These are phyloP conservation scores for Penicillium longicatenatum DNA, from an alignment of 495 filamentous ascomycete genomes.

Conservation along the genomic window DNA sequence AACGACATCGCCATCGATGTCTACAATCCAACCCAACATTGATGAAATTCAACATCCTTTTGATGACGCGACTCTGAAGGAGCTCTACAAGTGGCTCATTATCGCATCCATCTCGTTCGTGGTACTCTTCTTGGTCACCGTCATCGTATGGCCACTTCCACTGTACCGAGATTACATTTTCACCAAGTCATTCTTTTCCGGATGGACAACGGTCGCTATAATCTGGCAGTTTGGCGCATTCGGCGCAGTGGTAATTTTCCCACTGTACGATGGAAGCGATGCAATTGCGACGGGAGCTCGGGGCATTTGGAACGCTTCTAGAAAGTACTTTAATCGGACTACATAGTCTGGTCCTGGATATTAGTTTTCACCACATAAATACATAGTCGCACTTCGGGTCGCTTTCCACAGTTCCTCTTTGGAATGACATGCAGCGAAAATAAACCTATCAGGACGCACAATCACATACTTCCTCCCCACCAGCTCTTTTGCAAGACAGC, in stretches of 20 bases:
- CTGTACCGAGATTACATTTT: constrained; percentile 49
- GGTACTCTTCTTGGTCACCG: constrained; percentile 40
- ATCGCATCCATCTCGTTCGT: constrained; percentile 45
- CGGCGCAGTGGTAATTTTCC: constrained; percentile 45
- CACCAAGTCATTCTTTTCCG: constrained; percentile 46
- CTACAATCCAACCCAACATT: constrained; percentile 9
- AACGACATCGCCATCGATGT: not conserved
- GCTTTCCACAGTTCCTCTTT: not conserved
- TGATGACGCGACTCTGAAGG: constrained; percentile 29
- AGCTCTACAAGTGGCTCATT: constrained; percentile 37
- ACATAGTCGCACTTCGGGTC: not conserved
- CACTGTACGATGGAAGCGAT: constrained; percentile 47
- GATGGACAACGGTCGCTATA: constrained; percentile 48
- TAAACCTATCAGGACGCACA: too few species aligned
- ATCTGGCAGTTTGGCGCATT: constrained; percentile 50
- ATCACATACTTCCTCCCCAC: too few species aligned
- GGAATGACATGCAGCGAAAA: too few species aligned
- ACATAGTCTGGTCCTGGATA: not conserved
- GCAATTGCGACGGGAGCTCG: constrained; percentile 30
- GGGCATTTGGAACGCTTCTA: constrained; percentile 29
- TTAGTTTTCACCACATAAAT: not conserved
- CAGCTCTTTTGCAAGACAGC: constrained; percentile 2
- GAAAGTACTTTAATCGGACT: constrained; percentile 2
- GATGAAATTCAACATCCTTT: constrained; percentile 42
- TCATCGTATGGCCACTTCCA: constrained; percentile 46